These are phyloP conservation scores for Eleusine indica DNA, from an alignment of 176 grass and related monocot genomes.

Conservation along the genomic window DNA sequence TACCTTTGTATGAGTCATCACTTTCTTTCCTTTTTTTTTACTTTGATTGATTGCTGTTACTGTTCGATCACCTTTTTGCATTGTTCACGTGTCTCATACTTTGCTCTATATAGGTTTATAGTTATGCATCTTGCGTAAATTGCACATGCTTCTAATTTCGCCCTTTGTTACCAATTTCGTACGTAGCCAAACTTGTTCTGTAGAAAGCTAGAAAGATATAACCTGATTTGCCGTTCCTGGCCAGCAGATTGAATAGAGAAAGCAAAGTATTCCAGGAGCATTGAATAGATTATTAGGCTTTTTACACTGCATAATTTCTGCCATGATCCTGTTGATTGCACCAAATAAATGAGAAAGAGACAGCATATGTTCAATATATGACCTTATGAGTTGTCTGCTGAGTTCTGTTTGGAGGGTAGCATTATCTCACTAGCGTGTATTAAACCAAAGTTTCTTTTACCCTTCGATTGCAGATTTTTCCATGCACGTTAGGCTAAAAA, in stretches of 20 bases:
- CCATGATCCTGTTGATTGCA: neutral
- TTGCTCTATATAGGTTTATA: neutral
- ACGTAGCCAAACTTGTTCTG: neutral
- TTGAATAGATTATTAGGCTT: neutral
- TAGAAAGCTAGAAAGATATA: neutral
- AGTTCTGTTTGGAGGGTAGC: neutral
- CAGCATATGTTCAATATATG: neutral
- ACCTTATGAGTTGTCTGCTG: neutral
- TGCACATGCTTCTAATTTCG: neutral
- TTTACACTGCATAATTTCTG: neutral
- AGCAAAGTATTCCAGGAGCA: neutral
- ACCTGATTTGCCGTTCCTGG: neutral
- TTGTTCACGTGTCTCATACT: constrained; percentile 12
- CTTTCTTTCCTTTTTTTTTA: neutral
- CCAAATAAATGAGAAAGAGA: neutral
- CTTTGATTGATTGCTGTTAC: constrained; percentile 38
- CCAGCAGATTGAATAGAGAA: neutral
- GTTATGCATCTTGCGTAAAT: neutral
- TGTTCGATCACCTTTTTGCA: constrained; percentile 34
- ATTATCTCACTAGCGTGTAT: neutral
- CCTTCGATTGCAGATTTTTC: constrained; percentile 43
- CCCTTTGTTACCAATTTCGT: neutral
- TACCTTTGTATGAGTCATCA: neutral
- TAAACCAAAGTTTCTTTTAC: neutral
- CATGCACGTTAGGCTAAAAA: constrained; percentile 42